These are phyloP conservation scores for Sisymbrium irio DNA, from an alignment of 345 rosid species.

Conservation along the genomic window DNA sequence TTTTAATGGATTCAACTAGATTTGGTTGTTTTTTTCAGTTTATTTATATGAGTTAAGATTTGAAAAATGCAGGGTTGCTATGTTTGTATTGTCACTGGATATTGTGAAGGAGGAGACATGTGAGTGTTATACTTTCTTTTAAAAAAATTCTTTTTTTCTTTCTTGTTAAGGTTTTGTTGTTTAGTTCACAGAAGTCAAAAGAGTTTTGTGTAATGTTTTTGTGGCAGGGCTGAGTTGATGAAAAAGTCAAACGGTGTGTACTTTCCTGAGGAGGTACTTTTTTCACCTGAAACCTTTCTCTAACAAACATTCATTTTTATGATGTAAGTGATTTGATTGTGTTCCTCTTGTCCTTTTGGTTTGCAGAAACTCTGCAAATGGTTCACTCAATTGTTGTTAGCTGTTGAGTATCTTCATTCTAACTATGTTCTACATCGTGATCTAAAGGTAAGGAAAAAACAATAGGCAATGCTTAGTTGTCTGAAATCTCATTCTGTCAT, in stretches of 20 bases:
- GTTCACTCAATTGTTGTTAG: conserved; percentile 85
- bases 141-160: neutral
- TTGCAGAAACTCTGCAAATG: conserved; percentile 94
- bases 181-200: conserved; percentile 2
- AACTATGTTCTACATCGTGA: conserved; percentile 95
- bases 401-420: conserved; percentile 96
- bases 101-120: conserved; percentile 99
- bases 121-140: conserved; percentile 42
- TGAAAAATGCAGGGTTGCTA: conserved; percentile 77
- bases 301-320: neutral
- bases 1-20: neutral
- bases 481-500: conserved; percentile 2
- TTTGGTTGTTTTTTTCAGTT: neutral
- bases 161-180: conserved; percentile 10
- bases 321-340: neutral
- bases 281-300: conserved; percentile 3
- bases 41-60: neutral
- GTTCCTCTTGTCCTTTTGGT: neutral
- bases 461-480: conserved; percentile 6
- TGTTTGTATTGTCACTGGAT: conserved; percentile 98
- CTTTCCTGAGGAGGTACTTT: conserved; percentile 80
- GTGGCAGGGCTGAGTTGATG: conserved; percentile 89
- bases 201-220: neutral
- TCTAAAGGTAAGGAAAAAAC: conserved; percentile 61
- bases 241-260: conserved; percentile 81